These are phyloP conservation scores for Botrytis cinerea DNA, from an alignment of 2,329 filamentous ascomycete species.

Conservation along the genomic window DNA sequence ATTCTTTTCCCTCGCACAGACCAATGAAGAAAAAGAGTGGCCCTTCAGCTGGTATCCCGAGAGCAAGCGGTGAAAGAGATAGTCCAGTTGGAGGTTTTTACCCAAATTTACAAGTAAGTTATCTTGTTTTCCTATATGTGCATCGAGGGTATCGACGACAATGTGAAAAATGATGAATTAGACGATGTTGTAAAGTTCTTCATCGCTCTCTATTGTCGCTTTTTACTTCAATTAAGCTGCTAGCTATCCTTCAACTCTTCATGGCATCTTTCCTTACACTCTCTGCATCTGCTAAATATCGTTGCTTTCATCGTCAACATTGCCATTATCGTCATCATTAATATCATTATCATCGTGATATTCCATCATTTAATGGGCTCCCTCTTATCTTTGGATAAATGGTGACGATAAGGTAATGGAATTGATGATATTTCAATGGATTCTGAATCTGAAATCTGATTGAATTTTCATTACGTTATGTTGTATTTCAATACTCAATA, in stretches of 20 bases:
- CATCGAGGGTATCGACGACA: not conserved
- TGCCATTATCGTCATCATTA: not conserved
- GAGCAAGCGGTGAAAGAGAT: conserved; percentile 63
- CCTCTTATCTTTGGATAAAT: not conserved
- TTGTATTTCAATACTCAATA: conserved; percentile 22
- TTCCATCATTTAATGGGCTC: not conserved
- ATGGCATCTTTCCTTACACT: not conserved
- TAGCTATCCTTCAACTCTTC: not conserved
- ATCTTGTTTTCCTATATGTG: not conserved
- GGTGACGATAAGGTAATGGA: not conserved
- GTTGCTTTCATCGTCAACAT: not conserved
- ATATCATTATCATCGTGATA: not conserved
- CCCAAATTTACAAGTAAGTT: conserved; percentile 17
- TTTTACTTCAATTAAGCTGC: not conserved
- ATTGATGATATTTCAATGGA: not conserved
- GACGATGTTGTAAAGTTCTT: conserved; percentile 25
- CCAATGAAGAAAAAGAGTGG: conserved; percentile 68
- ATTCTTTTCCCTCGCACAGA: conserved; percentile 47
- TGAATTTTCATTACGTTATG: conserved; percentile 25
- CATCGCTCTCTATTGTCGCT: conserved; percentile 15
- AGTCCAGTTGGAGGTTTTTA: conserved; percentile 53
- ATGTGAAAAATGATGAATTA: not conserved
- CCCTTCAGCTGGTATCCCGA: conserved; percentile 68
- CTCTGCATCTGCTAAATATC: not conserved
- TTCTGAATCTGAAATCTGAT: not conserved